A percentile compares a stretch with the other conserved stretches of the same genome.
These are phyloP conservation scores for Entamoeba dispar DNA, from an alignment of 208 protist genomes.

Conservation along the genomic window DNA sequence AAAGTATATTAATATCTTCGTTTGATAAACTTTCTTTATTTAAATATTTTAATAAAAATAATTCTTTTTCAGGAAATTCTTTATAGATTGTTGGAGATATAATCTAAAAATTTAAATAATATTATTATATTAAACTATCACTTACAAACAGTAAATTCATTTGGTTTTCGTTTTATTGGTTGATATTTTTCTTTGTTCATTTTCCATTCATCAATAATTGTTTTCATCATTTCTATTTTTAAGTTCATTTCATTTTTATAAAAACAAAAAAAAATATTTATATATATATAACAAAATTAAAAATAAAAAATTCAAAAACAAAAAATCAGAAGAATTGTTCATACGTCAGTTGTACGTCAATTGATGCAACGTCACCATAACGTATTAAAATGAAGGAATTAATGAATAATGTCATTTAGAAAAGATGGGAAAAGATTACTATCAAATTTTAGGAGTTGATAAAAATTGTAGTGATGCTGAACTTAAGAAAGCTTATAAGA, in stretches of 20 bases:
- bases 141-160: not conserved
- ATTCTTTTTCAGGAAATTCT: not conserved
- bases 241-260: not conserved
- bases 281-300: not conserved
- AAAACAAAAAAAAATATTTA: not conserved
- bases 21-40: not conserved
- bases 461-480: slow-evolving; percentile 16
- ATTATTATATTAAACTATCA: not conserved
- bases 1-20: not conserved
- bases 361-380: not conserved
- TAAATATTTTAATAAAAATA: not conserved
- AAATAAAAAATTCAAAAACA: not conserved
- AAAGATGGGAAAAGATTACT: not conserved
- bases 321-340: not conserved
- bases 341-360: not conserved
- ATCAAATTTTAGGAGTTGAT: not conserved
- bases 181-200: not conserved
- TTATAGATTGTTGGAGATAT: not conserved
- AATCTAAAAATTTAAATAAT: not conserved
- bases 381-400: not conserved
- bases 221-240: not conserved
- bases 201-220: not conserved
- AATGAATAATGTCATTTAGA: not conserved
- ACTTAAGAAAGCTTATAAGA: slow-evolving; percentile 63
- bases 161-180: not conserved